A percentile compares a stretch with the other conserved stretches of the same genome.
These are phyloP conservation scores for Trypanosoma congolense DNA, from an alignment of 208 protist species.

Conservation along the genomic window DNA sequence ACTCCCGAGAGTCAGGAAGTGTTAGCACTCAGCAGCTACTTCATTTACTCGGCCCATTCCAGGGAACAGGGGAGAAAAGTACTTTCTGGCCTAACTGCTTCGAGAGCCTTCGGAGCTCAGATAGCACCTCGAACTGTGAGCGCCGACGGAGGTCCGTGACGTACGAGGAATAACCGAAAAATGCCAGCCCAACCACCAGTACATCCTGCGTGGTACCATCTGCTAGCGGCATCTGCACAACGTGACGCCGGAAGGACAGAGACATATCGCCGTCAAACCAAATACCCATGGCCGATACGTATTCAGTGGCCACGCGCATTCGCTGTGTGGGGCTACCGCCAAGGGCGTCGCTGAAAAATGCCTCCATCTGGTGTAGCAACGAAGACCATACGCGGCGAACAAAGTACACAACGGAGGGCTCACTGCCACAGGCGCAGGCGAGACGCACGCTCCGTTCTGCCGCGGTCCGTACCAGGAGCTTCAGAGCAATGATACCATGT, in stretches of 20 bases:
- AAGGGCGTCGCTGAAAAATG: conserved; percentile 23
- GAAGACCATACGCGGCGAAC: conserved; percentile 49
- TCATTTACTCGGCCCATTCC: too few species aligned
- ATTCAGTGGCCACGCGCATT: conserved; percentile 47
- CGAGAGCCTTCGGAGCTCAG: conserved; percentile 36
- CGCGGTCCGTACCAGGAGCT: conserved; percentile 41
- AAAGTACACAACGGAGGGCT: conserved; percentile 36
- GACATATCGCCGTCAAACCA: conserved; percentile 69
- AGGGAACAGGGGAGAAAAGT: conserved; percentile 49
- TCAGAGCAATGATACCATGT: conserved; percentile 30
- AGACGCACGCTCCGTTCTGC: conserved; percentile 34
- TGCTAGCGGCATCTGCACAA: conserved; percentile 30
- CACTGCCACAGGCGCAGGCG: conserved; percentile 19
- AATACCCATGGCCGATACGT: conserved; percentile 62
- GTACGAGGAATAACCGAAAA: conserved; percentile 75
- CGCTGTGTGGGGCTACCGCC: conserved; percentile 7
- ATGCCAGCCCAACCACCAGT: conserved; percentile 51
- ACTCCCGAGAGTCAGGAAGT: too few species aligned
- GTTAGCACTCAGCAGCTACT: too few species aligned
- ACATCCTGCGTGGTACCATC: conserved; percentile 37
- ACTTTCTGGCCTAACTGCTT: conserved; percentile 38
- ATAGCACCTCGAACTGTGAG: conserved; percentile 40
- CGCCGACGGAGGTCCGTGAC: conserved; percentile 53
- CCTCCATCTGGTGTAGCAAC: conserved; percentile 45
- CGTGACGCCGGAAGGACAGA: conserved; percentile 59